Conservation (phyloP, 306 rosid species). For the Ormosia semicastrata region DNA sequence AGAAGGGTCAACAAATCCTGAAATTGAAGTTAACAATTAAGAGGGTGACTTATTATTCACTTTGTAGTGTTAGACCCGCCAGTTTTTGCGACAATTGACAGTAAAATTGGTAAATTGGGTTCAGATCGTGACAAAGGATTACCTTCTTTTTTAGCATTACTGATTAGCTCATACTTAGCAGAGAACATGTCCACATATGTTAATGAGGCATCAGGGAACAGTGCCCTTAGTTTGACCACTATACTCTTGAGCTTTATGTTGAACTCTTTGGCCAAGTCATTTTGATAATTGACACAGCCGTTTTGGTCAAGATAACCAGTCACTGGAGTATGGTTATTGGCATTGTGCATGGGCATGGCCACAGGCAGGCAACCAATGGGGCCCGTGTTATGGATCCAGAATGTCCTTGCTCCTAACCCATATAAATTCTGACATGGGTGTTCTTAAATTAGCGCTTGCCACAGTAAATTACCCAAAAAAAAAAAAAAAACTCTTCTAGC, state of each 20-base stretch:
- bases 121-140: background rate
- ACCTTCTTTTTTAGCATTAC: constrained; percentile 57
- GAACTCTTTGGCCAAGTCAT: constrained; percentile 65
- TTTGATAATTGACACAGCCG: constrained; percentile 61
- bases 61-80: background rate
- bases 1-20: constrained; percentile 60
- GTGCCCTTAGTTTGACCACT: constrained; percentile 45
- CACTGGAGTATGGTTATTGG: constrained; percentile 2
- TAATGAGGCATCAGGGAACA: constrained; percentile 50
- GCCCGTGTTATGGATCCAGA: constrained; percentile 90
- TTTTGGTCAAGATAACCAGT: constrained; percentile 48
- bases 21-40: background rate
- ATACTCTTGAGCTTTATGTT: constrained; percentile 49
- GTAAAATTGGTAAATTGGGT: background rate
- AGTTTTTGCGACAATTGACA: background rate
- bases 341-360: constrained; percentile 42
- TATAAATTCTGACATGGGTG: constrained; percentile 42
- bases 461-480: background rate
- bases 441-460: background rate
- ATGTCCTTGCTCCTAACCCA: constrained; percentile 57
- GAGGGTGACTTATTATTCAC: background rate
- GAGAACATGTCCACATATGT: constrained; percentile 74
- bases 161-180: constrained; percentile 59
- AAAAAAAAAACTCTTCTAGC: background rate
- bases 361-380: constrained; percentile 77